Base-by-base conservation (phyloP, 1,139 yeast genomes). In the Arxiozyma bovina region DNA sequence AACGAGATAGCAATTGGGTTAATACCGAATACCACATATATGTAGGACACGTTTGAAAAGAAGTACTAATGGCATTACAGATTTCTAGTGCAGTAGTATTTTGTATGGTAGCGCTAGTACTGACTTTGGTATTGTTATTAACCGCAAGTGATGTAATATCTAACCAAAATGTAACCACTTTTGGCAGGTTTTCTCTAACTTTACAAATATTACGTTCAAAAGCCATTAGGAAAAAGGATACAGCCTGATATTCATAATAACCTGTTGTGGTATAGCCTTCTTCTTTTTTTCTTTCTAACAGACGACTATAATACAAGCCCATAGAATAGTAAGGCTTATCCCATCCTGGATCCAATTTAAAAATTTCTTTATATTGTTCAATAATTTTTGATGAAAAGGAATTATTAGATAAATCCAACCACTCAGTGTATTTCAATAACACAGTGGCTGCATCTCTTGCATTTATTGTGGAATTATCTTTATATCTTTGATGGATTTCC, bases 361-460 rank as follows among this genome's bases (percentile, higher is more conserved):
- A 76, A 0, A 94, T 82, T 17, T 78, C 74, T 38, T 73, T 73
- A 62, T 90, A 94, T 60, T 88, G 87, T 30, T 78, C 77, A 43
- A 87, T 79, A 52, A 93, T 86, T 41, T 83, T 84, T 41, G 78
- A 79, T 6, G 96, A 83, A 11, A 90, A 83, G 41, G 93, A 84
- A 66, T 89, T 94, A 53, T 90, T 93, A 0, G 97, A 87, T 50
- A 77, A 77, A 65, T 90, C 97, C 21, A 90, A 73, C 99, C 99
- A 94, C 57, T 82, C 81, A 0, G 97, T 89, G 65, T 88, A 88
- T 56, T 85, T 83, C 48, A 93, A 72, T 53, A 88, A 87, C 18
- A 81, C 79, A 46, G 76, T 73, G 1, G 88, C 79, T 50, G 73
- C 70, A 51, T 69, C 67, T 60, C 73, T 60, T 50, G 59, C 56